Base-by-base conservation (phyloP, 345 rosid genomes). In the Rhodomyrtus tomentosa region DNA sequence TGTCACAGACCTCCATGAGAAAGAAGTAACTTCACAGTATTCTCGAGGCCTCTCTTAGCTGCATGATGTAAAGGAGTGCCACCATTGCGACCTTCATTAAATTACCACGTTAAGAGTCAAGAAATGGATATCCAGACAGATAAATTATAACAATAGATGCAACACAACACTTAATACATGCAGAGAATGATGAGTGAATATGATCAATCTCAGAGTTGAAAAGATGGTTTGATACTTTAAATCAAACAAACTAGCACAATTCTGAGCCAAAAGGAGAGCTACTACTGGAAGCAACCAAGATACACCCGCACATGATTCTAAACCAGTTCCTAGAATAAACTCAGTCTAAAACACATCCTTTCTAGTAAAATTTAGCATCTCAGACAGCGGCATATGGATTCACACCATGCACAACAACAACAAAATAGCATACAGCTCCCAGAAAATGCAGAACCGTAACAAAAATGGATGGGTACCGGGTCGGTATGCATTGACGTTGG, bases 21-120 rank as follows among this genome's bases (percentile, higher is more conserved):
- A 85, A 95, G 93, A 89, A 97, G 99, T 80, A 97, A 84, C 87
- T 95, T 93, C 25, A 97, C 98, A 81, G 92, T 94, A 84, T 83
- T 89, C 83, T 90, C 95, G 83, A 93, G 95, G 80, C 99, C 99
- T 87, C 95, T 90, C 90, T 98, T 98, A 6, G 98, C 98, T 14
- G 99, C 99, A 89, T 98, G 99, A 85, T 98, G 99, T 87, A 96
- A 90, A 27, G 99, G 99, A 85, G 98, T 98, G 51, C 99, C 99
- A 1, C 91, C 99, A 82, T 87, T 91, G 32, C 99, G 95, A 89
- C 94, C 99, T 97, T 55, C 55, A 84, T 45, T 25, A 45, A 54
- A 74, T 27, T 58, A 62, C 5, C 52, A 55, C 1, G 24, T 49
- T 12, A 45, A 53, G 45, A 36, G 51, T 40, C 68, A 38, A 42